Base-by-base conservation (phyloP, 768 basidiomycete species). In the Postia placenta region DNA sequence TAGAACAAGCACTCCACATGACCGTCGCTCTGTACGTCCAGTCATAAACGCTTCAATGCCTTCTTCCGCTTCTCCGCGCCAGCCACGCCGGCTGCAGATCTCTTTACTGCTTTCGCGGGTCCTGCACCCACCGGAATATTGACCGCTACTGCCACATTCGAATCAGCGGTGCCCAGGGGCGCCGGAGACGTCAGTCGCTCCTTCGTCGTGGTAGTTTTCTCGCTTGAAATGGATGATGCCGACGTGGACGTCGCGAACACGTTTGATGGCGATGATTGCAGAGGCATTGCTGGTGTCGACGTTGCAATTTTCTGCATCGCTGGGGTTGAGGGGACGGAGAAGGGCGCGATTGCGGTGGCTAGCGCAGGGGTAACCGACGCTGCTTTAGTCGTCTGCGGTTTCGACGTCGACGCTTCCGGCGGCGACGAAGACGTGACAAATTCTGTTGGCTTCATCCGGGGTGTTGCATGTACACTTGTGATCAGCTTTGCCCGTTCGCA, bases 381-480 rank as follows among this genome's bases (percentile, higher is more conserved):
- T 60, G 51, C 14, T 61, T 33, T 33, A 7, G 30, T 15, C n/a
- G 67, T 60, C 2, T 69, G 55, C 9, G 71, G 63, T 23, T 51
- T 38, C 12, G 50, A 40, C 19, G 69, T 52, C 11, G 63, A 45
- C 23, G 68, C 47, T 36, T 61, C 59, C 2, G 67, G 53, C 2
- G 68, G 55, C 9, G 71, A 42, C 37, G 19, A 48, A 7, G 75
- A 72, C 2, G 69, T 70, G 53, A 83, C 74, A 57, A 91, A 92
- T 63, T 92, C 88, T 1, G 69, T 72, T 23, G 89, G 90, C 5
- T 67, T 70, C 11, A 60, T 55, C 63, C 69, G 41, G 9, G 89
- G 87, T 17, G 85, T 90, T 30, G 93, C 94, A 61, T 97, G 94
- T 15, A 97, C 90, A 53, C 80, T 83, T 22, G 92, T 94, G 59